A percentile compares a stretch with the other conserved stretches of the same genome.
Conservation (phyloP, 805 yeast genomes). For the Nakazawaea peltata region DNA sequence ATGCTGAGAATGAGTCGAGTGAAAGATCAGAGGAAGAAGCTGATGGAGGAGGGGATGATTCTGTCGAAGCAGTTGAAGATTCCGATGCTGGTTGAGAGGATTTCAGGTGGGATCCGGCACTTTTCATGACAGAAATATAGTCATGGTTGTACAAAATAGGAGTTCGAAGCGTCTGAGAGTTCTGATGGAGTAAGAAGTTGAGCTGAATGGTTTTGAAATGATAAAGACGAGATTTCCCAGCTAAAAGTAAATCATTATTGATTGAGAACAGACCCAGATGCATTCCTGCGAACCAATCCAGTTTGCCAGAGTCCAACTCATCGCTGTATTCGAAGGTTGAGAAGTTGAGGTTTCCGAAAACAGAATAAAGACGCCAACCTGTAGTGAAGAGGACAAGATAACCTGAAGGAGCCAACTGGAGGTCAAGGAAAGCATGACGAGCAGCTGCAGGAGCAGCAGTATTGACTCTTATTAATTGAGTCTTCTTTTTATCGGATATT, state of each 20-base stretch:
- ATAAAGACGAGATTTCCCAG: conserved; percentile 21
- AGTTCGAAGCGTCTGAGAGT: conserved; percentile 20
- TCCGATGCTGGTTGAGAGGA: conserved; percentile 22
- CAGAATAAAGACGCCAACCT: conserved; percentile 43
- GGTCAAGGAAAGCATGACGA: conserved; percentile 19
- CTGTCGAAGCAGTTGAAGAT: conserved; percentile 25
- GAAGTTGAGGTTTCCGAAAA: conserved; percentile 36
- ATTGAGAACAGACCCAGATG: conserved; percentile 23
- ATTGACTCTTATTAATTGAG: too few relatives aligned
- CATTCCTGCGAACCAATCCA: conserved; percentile 16
- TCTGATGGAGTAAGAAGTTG: conserved; percentile 17
- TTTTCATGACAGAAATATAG: conserved; percentile 34
- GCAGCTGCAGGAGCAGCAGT: too few relatives aligned
- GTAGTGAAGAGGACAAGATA: conserved; percentile 18
- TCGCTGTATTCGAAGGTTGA: conserved; percentile 29
- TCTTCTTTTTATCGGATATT: too few relatives aligned
- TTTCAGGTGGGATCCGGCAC: conserved; percentile 40
- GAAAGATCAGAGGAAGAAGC: too few relatives aligned
- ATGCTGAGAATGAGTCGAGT: too few relatives aligned
- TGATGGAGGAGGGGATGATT: too few relatives aligned
- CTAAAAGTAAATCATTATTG: conserved; percentile 27
- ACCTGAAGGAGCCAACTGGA: conserved; percentile 19
- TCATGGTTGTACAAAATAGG: conserved; percentile 35
- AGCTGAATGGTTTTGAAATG: conserved; percentile 16
- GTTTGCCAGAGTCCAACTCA: too few relatives aligned